These are phyloP conservation scores for Aspergillus sp. DNA, from an alignment of 2,329 filamentous ascomycete species.

Conservation along the genomic window DNA sequence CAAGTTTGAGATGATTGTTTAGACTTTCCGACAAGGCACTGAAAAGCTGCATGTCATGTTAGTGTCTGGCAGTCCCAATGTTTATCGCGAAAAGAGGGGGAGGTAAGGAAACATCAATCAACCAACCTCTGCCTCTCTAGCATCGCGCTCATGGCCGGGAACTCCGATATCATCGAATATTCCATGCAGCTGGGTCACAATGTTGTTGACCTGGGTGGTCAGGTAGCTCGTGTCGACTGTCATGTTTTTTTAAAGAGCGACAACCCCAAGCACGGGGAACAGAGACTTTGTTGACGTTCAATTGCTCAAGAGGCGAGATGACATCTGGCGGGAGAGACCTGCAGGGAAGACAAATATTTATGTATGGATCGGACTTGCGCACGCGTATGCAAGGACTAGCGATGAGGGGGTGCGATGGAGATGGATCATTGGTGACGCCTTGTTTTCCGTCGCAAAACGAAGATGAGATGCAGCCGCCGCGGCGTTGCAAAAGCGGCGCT, in stretches of 20 bases:
- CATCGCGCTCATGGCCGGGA: conserved; percentile 85
- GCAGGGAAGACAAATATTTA: not conserved
- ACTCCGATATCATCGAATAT: conserved; percentile 98
- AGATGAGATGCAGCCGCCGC: no score
- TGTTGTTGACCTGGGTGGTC: conserved; percentile 90
- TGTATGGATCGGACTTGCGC: conserved; percentile 1
- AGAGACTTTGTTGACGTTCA: not conserved
- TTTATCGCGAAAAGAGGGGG: no score
- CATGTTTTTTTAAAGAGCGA: conserved; percentile 19
- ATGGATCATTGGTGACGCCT: not conserved
- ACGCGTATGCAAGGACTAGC: conserved; percentile 14
- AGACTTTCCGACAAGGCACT: conserved; percentile 85
- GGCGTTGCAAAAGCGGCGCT: not conserved
- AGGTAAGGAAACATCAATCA: not conserved
- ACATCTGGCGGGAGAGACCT: not conserved
- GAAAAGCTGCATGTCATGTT: conserved; percentile 63
- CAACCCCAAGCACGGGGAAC: conserved; percentile 6
- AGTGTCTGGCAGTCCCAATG: conserved; percentile 4
- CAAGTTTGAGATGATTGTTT: conserved; percentile 79
- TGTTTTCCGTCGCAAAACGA: no score
- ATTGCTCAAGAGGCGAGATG: not conserved
- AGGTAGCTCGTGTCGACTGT: conserved; percentile 87
- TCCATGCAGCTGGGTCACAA: conserved; percentile 86
- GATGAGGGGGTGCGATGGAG: not conserved
- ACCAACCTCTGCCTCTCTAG: conserved; percentile 79